Evolutionary conservation across 768 basidiomycete species (phyloP), one percentile per base, ranked within the genome.

Genomic region (Agrocybe praecox): DNA sequence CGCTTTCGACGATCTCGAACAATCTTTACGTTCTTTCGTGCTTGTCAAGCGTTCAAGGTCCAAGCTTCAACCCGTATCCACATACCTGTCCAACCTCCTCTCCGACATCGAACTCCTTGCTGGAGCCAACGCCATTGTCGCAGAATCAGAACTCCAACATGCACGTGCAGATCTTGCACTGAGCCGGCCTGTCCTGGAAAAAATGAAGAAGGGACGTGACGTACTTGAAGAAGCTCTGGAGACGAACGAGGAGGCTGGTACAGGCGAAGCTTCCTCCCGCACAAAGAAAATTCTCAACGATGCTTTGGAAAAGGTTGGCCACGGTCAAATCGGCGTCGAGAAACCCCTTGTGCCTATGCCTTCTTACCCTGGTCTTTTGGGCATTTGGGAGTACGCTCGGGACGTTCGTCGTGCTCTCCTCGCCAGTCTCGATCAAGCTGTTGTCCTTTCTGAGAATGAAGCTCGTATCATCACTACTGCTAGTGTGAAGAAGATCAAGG

Each of bases 31-130:
- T 17, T 94, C 93, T 0, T 99, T 99, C 70, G 95, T 99, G 11
- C 87, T 98, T 59, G 86, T 89, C 74, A 98, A 98, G 77, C 89
- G 97, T 23, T 83, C 90, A n/a, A 94, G 93, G 74, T 96, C 94
- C 46, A 99, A 98, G 76, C 88, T 99, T 44, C 87, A 91, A 21
- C 97, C 97, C 15, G 95, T 88, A 12, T 86, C 90, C 58, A 96
- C 94, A 14, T 99, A 96, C 74, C 83, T 99, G 49, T 82, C 82
- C 62, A 88, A 96, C 67, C 81, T 98, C n/a, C 83, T 99, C 57
- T 79, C 86, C 49, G 96, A 99, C 69, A 79, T 99, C 49, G 92
- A 94, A 60, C 76, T 97, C 22, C 86, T 99, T 56, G 90, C 90
- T 3, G 79, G 86, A 11, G 84, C 94, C 59, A 99, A 99, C 67